Evolutionary conservation across 345 rosid genomes (phyloP).

Genomic region (Populus simonii): DNA sequence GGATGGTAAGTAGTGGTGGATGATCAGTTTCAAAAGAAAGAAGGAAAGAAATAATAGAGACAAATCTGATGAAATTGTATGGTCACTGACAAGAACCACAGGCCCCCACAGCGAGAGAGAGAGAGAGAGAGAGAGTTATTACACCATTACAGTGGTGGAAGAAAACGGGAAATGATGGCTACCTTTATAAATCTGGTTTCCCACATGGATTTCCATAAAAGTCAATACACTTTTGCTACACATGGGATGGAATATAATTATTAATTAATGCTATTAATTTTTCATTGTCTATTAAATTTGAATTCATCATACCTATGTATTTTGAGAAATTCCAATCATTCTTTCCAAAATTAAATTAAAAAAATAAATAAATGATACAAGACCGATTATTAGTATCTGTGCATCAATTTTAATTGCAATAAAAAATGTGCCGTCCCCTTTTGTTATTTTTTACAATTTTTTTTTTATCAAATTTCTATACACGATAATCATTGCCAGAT

Average conservation of each 20-base stretch:
- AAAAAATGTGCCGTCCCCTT: too few relatives aligned
- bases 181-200: neutral
- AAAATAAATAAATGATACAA: too few relatives aligned
- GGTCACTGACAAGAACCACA: neutral
- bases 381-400: too few relatives aligned
- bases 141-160: neutral
- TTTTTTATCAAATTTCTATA: too few relatives aligned
- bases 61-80: neutral
- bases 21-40: neutral
- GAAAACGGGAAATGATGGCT: neutral
- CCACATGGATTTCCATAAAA: neutral
- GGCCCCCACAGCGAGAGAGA: neutral
- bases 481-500: too few relatives aligned
- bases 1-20: neutral
- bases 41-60: neutral
- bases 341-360: too few relatives aligned
- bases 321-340: too few relatives aligned
- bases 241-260: neutral
- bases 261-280: neutral
- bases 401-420: too few relatives aligned
- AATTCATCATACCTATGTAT: neutral
- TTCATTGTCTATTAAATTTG: neutral
- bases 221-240: neutral
- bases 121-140: neutral
- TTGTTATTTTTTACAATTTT: too few relatives aligned